These are phyloP conservation scores for Tetraselmis chui DNA, from an alignment of 139 green algal species.

Conservation along the genomic window DNA sequence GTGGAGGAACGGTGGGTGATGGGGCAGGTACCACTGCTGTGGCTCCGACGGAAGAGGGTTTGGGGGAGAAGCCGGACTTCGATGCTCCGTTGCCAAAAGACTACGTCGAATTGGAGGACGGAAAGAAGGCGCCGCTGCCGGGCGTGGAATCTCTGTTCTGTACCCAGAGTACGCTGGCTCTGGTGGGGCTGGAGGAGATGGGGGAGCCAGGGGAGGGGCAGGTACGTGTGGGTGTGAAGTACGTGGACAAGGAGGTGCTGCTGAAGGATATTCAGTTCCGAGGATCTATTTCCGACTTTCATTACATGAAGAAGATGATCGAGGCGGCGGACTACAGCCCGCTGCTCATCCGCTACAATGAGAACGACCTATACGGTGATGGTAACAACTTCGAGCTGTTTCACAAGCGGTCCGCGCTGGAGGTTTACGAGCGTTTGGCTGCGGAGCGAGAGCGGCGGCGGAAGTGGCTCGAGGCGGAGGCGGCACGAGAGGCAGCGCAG, in stretches of 20 bases:
- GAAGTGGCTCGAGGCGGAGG: slow-evolving; percentile 10
- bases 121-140: not conserved
- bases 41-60: too few relatives aligned
- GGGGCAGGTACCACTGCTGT: too few relatives aligned
- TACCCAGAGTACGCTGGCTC: not conserved
- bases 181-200: not conserved
- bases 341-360: slow-evolving; percentile 50
- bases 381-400: slow-evolving; percentile 74
- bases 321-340: slow-evolving; percentile 50
- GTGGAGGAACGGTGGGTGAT: too few relatives aligned
- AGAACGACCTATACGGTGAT: slow-evolving; percentile 72
- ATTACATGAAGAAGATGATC: slow-evolving; percentile 52
- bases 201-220: not conserved
- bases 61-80: not conserved
- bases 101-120: not conserved
- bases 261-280: slow-evolving; percentile 74
- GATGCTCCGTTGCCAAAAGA: not conserved
- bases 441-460: slow-evolving; percentile 16
- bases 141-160: not conserved
- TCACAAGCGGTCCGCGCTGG: slow-evolving; percentile 14
- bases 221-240: slow-evolving; percentile 4
- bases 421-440: slow-evolving; percentile 21
- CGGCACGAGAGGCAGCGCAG: slow-evolving; percentile 3
- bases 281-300: slow-evolving; percentile 74
- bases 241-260: slow-evolving; percentile 45